A percentile compares a stretch with the other conserved stretches of the same genome.
phyloP scores from a whole-genome alignment of 176 grass and related monocot species.

The sorghum (Sorghum bicolor) region Sorghum_bicolor_NCBIv3 NC_012870.2:15488001-15488500 shows the following conservation, averaged over 20 bases:
- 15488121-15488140: not conserved
- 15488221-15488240: no score
- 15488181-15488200: not conserved
- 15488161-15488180: not conserved
- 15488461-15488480: not conserved
- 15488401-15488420: not conserved
- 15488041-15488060: not conserved
- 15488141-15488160: not conserved
- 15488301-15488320: not conserved
- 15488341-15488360: not conserved
- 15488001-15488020: not conserved
- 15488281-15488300: not conserved
- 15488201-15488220: no score
- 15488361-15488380: not conserved
- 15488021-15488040: not conserved
- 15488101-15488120: not conserved
- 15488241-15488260: not conserved
- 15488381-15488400: not conserved
- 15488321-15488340: not conserved
- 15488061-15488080: not conserved
- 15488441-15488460: not conserved
- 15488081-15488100: not conserved
- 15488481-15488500: not conserved
- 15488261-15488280: not conserved
- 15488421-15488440: no score